phyloP scores from a whole-genome alignment of 768 basidiomycete genomes.

The Lentinula boryana region DNA sequence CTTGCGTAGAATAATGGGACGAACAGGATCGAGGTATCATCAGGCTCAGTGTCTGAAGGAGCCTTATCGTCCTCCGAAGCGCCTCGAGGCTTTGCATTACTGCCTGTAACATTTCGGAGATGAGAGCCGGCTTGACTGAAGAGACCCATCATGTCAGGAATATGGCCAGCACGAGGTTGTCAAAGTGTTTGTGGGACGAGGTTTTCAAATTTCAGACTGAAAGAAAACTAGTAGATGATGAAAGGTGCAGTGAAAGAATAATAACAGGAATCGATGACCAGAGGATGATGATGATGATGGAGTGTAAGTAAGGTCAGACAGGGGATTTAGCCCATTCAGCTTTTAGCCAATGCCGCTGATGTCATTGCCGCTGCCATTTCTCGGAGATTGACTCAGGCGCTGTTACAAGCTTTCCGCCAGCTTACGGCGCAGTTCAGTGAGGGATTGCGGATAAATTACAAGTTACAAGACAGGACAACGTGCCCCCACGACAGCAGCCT shows the following conservation, averaged over 20 bases:
- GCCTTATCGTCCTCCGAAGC: constrained; percentile 60
- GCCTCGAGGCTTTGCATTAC: constrained; percentile 51
- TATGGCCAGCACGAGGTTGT: not conserved
- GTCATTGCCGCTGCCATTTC: not conserved
- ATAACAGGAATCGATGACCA: not conserved
- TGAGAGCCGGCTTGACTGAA: constrained; percentile 65
- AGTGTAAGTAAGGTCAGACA: not conserved
- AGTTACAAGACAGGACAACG: no score
- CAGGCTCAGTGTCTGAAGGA: constrained; percentile 79
- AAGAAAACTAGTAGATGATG: not conserved
- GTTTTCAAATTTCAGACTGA: not conserved
- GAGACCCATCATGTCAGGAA: constrained; percentile 73
- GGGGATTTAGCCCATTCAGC: not conserved
- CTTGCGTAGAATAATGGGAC: constrained; percentile 25
- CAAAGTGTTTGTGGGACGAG: not conserved
- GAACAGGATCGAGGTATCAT: constrained; percentile 86
- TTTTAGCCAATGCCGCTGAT: not conserved
- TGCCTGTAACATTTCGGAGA: constrained; percentile 30
- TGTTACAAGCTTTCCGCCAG: not conserved
- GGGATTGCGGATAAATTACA: no score
- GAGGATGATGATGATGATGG: not conserved
- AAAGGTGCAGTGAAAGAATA: not conserved
- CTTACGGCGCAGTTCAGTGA: not conserved
- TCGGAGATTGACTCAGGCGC: not conserved
- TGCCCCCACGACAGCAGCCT: no score